A percentile compares a stretch with the other conserved stretches of the same genome.
Evolutionary conservation across 78 protist genomes (phyloP).

Genomic region (Dictyostelium firmibasis): DNA sequence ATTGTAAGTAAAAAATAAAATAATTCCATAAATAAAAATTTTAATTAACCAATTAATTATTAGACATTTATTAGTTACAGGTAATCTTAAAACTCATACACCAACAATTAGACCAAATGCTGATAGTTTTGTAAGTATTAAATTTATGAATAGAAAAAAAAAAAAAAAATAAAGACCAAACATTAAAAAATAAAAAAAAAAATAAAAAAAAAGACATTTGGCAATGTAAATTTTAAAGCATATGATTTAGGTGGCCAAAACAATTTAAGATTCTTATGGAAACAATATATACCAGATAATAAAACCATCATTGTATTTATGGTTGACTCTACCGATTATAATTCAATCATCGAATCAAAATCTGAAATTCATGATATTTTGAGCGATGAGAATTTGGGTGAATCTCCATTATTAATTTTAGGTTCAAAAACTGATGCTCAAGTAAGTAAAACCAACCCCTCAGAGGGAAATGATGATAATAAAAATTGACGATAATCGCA

Average conservation of each 20-base stretch:
- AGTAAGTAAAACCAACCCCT: not conserved
- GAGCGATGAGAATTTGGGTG: not conserved
- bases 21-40: too few relatives aligned
- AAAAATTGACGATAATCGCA: not conserved
- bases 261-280: constrained; percentile 30
- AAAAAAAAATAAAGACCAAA: not conserved
- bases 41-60: too few relatives aligned
- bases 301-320: constrained; percentile 36
- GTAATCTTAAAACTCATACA: not conserved
- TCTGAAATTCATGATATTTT: constrained; percentile 42
- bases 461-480: not conserved
- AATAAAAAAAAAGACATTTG: not conserved
- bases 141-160: not conserved
- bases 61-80: not conserved
- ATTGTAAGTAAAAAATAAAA: too few relatives aligned
- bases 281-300: constrained; percentile 9
- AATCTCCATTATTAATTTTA: constrained; percentile 28
- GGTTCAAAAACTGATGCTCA: constrained; percentile 41
- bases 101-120: constrained; percentile 63
- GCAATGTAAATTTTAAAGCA: constrained; percentile 34
- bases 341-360: constrained; percentile 31
- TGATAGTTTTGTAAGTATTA: constrained; percentile 11
- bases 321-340: constrained; percentile 30
- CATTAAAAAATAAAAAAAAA: not conserved
- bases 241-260: constrained; percentile 71